Evolutionary conservation across 495 filamentous ascomycete genomes (phyloP), one percentile per base, ranked within the genome.

Genomic region (Glonium stellatum): DNA sequence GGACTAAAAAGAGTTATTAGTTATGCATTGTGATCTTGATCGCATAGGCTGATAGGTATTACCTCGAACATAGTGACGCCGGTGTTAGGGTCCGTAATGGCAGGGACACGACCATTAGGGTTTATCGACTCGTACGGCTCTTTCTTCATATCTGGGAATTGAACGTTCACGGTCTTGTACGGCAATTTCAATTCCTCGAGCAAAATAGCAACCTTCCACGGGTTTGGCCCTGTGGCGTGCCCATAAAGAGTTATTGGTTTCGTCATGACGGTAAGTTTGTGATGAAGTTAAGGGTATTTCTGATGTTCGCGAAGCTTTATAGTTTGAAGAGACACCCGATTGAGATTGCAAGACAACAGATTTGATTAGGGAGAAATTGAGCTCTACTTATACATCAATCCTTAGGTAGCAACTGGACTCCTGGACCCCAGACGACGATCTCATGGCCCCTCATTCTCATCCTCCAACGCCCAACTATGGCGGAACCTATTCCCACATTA

Each of bases 1-100:
- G 36, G 70, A 69, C 62, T 69, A 34, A 11, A 9, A 15, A 23
- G 6, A 22, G 19, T 15, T n/a, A 9, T 22, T 9, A 48, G 44
- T 48, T 54, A 18, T 13, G 15, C 55, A n/a, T 15, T n/a, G 44
- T 48, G 6, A 19, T 8, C 13, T 48, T 48, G 44, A 22, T 15
- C 18, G 13, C 18, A n/a, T n/a, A 1, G 8, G 13, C 9, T 18
- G 13, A 48, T n/a, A n/a, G 5, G 18, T 53, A 11, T 5, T 19
- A 52, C 31, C 51, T 64, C 62, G 47, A 57, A 64, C 6, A 64
- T 51, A 18, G 57, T 60, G 4, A 64, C 22, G 27, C 41, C 52
- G 10, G 62, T 64, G 50, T 64, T 64, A 1, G 62, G 62, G 39
- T 64, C 62, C 10, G 56, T 21, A 23, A 64, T 64, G 25, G 62